Percentiles rank a stretch among this genome's conserved stretches.
These are phyloP conservation scores for Citrullus mucosospermus DNA, from an alignment of 306 rosid genomes.

Conservation along the genomic window DNA sequence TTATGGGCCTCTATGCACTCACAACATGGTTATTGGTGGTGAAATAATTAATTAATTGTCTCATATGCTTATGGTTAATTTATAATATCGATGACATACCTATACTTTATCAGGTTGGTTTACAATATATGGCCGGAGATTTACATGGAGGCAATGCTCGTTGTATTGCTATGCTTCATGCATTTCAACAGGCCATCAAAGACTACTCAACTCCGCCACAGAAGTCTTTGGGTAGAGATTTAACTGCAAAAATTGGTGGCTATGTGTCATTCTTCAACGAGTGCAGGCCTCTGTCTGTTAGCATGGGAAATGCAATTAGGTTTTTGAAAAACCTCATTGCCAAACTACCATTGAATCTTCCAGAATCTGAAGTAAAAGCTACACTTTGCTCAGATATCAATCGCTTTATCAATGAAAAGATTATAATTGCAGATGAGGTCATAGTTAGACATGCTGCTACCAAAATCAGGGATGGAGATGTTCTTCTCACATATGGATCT, in stretches of 20 bases:
- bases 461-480: constrained; percentile 74
- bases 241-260: constrained; percentile 63
- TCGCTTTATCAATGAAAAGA: constrained; percentile 61
- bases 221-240: constrained; percentile 55
- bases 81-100: not conserved
- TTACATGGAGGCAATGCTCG: constrained; percentile 72
- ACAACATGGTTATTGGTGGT: not conserved
- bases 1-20: not conserved
- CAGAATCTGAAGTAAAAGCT: constrained; percentile 66
- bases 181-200: constrained; percentile 59
- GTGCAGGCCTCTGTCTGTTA: constrained; percentile 76
- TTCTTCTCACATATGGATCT: constrained; percentile 69
- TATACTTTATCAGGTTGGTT: constrained; percentile 57
- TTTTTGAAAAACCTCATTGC: constrained; percentile 55
- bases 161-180: constrained; percentile 74
- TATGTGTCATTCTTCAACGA: constrained; percentile 65
- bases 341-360: constrained; percentile 36
- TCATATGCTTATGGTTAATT: not conserved
- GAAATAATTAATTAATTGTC: not conserved
- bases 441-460: constrained; percentile 59
- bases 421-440: constrained; percentile 71
- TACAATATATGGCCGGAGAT: constrained; percentile 57
- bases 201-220: constrained; percentile 69
- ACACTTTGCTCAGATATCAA: constrained; percentile 56
- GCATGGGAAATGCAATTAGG: constrained; percentile 87